phyloP scores from a whole-genome alignment of 2,329 filamentous ascomycete genomes.

The Venturia carpophila region DNA sequence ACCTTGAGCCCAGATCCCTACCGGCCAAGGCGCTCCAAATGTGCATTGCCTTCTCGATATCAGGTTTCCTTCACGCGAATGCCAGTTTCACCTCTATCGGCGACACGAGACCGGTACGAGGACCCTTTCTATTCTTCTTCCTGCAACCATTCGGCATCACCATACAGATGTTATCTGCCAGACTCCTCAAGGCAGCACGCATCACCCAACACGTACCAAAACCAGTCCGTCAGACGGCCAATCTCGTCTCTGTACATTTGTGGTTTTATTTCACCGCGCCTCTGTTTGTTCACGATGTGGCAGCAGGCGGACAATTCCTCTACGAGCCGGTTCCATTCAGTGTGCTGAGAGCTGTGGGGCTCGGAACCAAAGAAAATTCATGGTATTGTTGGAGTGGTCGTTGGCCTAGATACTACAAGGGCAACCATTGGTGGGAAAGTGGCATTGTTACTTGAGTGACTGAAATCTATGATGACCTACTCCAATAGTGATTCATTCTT shows the following conservation, averaged over 20 bases:
- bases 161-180: conserved; percentile 45
- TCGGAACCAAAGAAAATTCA: conserved; percentile 52
- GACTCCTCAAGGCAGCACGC: conserved; percentile 29
- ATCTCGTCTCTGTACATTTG: conserved; percentile 51
- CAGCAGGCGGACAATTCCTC: conserved; percentile 66
- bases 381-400: conserved; percentile 60
- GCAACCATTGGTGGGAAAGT: conserved; percentile 54
- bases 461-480: neutral
- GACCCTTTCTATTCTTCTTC: conserved; percentile 60
- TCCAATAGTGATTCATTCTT: neutral
- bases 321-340: conserved; percentile 77
- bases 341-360: conserved; percentile 55
- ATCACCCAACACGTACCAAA: conserved; percentile 36
- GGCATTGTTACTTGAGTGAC: conserved; percentile 8
- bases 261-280: conserved; percentile 64
- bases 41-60: conserved; percentile 55
- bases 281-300: conserved; percentile 68
- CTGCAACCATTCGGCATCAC: conserved; percentile 59
- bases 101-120: conserved; percentile 46
- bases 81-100: conserved; percentile 63
- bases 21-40: conserved; percentile 36
- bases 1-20: conserved; percentile 28
- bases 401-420: conserved; percentile 51
- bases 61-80: conserved; percentile 60
- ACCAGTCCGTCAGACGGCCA: conserved; percentile 45